phyloP scores from a whole-genome alignment of 352 stramenopile species.

The Phytopythium helicoides region DNA sequence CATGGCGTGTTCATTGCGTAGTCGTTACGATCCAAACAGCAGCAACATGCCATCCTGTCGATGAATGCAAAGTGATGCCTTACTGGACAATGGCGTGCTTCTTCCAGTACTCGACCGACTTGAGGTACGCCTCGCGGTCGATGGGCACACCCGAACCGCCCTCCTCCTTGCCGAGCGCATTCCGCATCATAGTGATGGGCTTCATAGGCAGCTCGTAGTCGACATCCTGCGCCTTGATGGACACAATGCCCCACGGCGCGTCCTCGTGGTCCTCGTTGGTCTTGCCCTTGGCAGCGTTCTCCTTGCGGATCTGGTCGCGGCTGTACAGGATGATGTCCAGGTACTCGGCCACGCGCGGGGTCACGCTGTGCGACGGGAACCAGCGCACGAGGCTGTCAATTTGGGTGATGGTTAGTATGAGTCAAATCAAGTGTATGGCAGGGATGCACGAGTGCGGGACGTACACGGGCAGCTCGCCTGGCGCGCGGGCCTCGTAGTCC shows the following conservation, averaged over 20 bases:
- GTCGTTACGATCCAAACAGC: too few relatives aligned
- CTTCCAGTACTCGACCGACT: conserved; percentile 87
- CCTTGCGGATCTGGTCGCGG: conserved; percentile 96
- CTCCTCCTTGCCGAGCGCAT: conserved; percentile 96
- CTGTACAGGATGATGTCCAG: conserved; percentile 99
- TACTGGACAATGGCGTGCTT: conserved; percentile 86
- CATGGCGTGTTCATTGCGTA: conserved; percentile 1
- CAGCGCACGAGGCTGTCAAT: conserved; percentile 70
- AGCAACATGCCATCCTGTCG: not conserved
- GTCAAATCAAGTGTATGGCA: too few relatives aligned
- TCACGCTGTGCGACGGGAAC: conserved; percentile 92
- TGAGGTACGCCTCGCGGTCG: conserved; percentile 74
- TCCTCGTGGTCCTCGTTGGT: conserved; percentile 46
- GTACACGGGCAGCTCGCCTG: conserved; percentile 94
- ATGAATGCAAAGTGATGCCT: conserved; percentile 11
- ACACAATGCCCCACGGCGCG: conserved; percentile 93
- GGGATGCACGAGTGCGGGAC: too few relatives aligned
- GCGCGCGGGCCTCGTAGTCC: conserved; percentile 92
- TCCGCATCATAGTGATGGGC: conserved; percentile 98
- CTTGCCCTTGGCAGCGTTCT: conserved; percentile 86
- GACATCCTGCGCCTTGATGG: conserved; percentile 97
- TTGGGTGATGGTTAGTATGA: too few relatives aligned
- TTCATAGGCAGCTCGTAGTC: conserved; percentile 97
- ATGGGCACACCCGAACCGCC: conserved; percentile 85
- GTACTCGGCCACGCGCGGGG: conserved; percentile 88